Conservation (phyloP, 2,329 filamentous ascomycete genomes). For the Herpotrichia juniperi region DNA sequence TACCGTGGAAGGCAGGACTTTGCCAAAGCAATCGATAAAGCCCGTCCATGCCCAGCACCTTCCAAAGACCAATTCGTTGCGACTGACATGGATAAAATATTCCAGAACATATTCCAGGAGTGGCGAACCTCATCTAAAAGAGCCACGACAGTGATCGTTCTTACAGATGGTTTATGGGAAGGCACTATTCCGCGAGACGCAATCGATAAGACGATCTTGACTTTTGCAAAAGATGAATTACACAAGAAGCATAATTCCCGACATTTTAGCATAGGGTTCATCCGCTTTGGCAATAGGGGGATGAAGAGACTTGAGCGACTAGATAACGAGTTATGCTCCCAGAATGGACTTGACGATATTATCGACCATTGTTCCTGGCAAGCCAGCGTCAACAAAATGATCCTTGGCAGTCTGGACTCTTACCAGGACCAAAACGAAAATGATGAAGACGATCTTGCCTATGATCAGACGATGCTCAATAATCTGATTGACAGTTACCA, state of each 20-base stretch:
- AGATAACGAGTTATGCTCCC: slow-evolving; percentile 5
- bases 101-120: slow-evolving; percentile 7
- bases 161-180: slow-evolving; percentile 27
- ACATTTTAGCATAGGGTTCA: slow-evolving; percentile 21
- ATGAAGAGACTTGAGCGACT: slow-evolving; percentile 6
- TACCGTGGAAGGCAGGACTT: too few species aligned
- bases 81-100: slow-evolving; percentile 4
- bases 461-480: too few species aligned
- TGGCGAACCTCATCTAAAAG: too few species aligned
- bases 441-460: too few species aligned
- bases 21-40: too few species aligned
- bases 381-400: slow-evolving; percentile 17
- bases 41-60: neutral
- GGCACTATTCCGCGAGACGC: neutral
- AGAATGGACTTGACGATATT: slow-evolving; percentile 15
- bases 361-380: slow-evolving; percentile 24
- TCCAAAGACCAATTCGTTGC: slow-evolving; percentile 1
- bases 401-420: slow-evolving; percentile 17
- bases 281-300: slow-evolving; percentile 7
- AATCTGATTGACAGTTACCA: too few species aligned
- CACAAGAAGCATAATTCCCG: slow-evolving; percentile 6
- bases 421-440: slow-evolving; percentile 5
- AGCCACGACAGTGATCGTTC: slow-evolving; percentile 17
- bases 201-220: slow-evolving; percentile 9
- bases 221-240: slow-evolving; percentile 8